Conservation (phyloP, 2,329 filamentous ascomycete genomes). For the Colletotrichum lentis region DNA sequence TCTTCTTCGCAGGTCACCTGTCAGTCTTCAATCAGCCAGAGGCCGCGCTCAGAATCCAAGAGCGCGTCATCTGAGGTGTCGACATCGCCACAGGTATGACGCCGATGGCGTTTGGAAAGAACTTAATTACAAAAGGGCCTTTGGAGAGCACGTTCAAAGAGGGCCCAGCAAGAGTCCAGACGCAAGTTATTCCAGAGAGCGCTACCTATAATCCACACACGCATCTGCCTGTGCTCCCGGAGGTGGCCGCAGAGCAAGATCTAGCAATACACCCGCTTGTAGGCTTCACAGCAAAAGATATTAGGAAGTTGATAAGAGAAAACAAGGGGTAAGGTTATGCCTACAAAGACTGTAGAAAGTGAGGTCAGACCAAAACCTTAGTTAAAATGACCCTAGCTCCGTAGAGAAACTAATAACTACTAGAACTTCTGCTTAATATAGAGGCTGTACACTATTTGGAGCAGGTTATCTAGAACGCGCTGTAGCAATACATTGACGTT, state of each 20-base stretch:
- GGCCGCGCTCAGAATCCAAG: constrained; percentile 17
- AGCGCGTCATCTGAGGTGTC: constrained; percentile 18
- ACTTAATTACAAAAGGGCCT: neutral
- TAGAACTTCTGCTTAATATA: too few relatives aligned
- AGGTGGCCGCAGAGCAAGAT: neutral
- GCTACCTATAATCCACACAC: constrained; percentile 4
- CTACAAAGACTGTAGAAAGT: too few relatives aligned
- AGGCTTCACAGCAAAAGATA: constrained; percentile 12
- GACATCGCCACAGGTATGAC: constrained; percentile 26
- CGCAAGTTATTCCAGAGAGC: neutral
- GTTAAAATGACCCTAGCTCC: too few relatives aligned
- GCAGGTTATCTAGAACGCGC: too few relatives aligned
- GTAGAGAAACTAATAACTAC: too few relatives aligned
- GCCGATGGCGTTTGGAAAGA: constrained; percentile 14
- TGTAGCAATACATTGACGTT: too few relatives aligned
- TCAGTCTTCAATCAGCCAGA: constrained; percentile 27
- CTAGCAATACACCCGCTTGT: neutral
- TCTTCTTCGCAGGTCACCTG: constrained; percentile 24
- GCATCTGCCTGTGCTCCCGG: constrained; percentile 17
- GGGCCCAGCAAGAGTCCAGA: constrained; percentile 19
- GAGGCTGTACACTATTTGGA: too few relatives aligned
- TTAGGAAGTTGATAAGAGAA: constrained; percentile 16
- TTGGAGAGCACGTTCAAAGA: constrained; percentile 13
- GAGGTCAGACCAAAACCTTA: too few relatives aligned
- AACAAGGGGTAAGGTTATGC: neutral